Evolutionary conservation across 352 stramenopile genomes (phyloP).

Genomic region (Pythium phragmiticola): DNA sequence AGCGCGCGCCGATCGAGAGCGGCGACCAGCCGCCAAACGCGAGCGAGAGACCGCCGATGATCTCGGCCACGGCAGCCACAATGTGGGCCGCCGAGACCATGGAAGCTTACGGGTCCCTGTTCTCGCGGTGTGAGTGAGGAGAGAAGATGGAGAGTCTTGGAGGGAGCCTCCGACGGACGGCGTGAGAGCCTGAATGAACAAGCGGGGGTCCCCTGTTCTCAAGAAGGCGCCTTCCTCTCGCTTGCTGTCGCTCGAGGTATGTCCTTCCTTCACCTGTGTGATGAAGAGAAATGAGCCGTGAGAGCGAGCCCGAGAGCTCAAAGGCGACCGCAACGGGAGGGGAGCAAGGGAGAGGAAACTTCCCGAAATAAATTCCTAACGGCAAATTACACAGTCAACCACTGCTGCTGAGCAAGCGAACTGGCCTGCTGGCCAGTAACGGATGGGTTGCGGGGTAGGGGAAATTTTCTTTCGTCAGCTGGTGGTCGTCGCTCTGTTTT

Average conservation of each 20-base stretch:
- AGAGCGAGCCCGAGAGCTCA: background rate
- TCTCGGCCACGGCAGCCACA: slow-evolving; percentile 74
- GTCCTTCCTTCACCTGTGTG: slow-evolving; percentile 23
- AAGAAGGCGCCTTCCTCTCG: background rate
- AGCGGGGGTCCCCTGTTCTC: background rate
- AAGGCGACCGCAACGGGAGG: background rate
- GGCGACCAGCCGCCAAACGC: slow-evolving; percentile 85
- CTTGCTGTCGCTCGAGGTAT: background rate
- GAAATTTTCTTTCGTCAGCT: background rate
- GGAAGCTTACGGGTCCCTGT: slow-evolving; percentile 13
- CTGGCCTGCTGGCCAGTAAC: slow-evolving; percentile 10
- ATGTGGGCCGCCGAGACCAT: slow-evolving; percentile 62
- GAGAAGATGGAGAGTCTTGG: background rate
- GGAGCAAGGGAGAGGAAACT: slow-evolving; percentile 10
- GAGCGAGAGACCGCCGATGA: slow-evolving; percentile 79
- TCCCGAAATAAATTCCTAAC: slow-evolving; percentile 8
- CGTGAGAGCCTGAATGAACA: slow-evolving; percentile 10
- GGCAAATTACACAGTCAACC: background rate
- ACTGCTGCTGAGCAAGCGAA: background rate
- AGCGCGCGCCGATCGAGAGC: slow-evolving; percentile 79
- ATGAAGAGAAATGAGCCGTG: slow-evolving; percentile 30
- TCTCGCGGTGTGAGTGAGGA: background rate
- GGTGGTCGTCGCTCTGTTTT: slow-evolving; percentile 11
- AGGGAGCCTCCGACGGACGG: background rate
- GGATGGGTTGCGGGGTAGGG: slow-evolving; percentile 6